These are phyloP conservation scores for Metschnikowia arizonensis DNA, from an alignment of 805 yeast species.

Conservation along the genomic window DNA sequence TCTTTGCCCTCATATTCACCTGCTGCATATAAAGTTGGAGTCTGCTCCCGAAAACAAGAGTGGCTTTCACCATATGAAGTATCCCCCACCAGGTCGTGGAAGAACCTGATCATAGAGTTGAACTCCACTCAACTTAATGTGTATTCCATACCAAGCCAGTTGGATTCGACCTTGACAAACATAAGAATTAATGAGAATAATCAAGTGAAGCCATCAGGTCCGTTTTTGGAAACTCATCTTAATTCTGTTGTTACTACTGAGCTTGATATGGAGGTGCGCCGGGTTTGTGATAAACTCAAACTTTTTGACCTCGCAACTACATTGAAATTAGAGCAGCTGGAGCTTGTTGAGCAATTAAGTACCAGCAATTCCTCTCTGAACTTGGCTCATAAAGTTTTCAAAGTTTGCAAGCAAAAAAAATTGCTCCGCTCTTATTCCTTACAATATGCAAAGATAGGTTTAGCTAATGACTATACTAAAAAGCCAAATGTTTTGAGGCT, in stretches of 20 bases:
- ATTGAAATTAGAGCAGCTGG: neutral
- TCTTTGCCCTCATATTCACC: conserved; percentile 63
- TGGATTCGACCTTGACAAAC: conserved; percentile 27
- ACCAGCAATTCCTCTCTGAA: neutral
- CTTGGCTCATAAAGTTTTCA: conserved; percentile 3
- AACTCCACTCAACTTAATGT: conserved; percentile 85
- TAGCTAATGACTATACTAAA: conserved; percentile 81
- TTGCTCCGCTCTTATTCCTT: conserved; percentile 67
- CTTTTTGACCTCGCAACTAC: conserved; percentile 3
- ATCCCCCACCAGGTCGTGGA: conserved; percentile 69
- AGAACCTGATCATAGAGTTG: conserved; percentile 59
- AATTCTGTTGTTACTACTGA: conserved; percentile 13
- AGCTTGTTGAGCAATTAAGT: neutral
- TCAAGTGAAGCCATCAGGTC: neutral
- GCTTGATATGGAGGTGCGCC: conserved; percentile 9
- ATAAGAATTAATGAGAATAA: neutral
- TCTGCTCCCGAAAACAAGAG: conserved; percentile 63
- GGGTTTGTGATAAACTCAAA: conserved; percentile 10
- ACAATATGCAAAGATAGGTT: conserved; percentile 79
- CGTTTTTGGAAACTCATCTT: conserved; percentile 5
- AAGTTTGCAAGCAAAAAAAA: conserved; percentile 1
- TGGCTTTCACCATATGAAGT: conserved; percentile 75
- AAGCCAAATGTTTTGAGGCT: conserved; percentile 64
- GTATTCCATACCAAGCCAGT: conserved; percentile 41
- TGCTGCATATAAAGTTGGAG: conserved; percentile 56